Base-by-base conservation (phyloP, 805 yeast genomes). In the Ogataea thermomethanolica region DNA sequence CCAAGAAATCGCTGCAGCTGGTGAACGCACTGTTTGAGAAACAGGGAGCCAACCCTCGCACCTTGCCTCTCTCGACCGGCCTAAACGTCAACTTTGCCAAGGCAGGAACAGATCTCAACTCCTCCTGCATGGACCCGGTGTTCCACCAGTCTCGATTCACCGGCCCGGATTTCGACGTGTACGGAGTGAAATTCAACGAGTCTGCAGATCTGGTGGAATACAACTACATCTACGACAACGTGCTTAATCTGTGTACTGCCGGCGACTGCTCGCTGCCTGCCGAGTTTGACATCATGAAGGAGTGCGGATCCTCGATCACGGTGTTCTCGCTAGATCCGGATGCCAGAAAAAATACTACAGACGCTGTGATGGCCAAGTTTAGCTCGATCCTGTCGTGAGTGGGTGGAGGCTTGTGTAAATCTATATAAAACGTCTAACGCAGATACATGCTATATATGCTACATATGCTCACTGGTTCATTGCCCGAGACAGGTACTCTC, bases 401-500 rank as follows among this genome's bases (percentile, higher is more conserved):
- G 20, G 20, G 20, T 17, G 20, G 20, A 4, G 20, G 20, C 20
- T 5, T 17, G 20, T 5, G 5, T 17, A 17, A 17, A 17, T 5
- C 25, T 30, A 23, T 13, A 25, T 23, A 15, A 23, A 9, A 34
- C 11, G 8, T 9, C 25, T 13, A 28, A 24, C 9, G 24, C 24
- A 29, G 30, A 30, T 21, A 29, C n/a, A 24, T 4, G 21, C 13
- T n/a, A 5, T 12, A 12, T 2, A 24, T 4, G 21, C 13, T n/a
- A 5, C 10, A 12, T 2, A 24, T 15, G 15, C 17, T 25, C 32
- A 22, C 64, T 61, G 34, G 54, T 71, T 66, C 46, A 84, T 68
- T 51, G 84, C 81, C 50, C 74, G 76, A 48, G 78, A 78, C 43
- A 90, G 61, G 58, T 84, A 91, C 30, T 89, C 95, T 5, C 81